A percentile compares a stretch with the other conserved stretches of the same genome.
Evolutionary conservation across 352 stramenopile species (phyloP).

Genomic region (Phytophthora colocasiae): DNA sequence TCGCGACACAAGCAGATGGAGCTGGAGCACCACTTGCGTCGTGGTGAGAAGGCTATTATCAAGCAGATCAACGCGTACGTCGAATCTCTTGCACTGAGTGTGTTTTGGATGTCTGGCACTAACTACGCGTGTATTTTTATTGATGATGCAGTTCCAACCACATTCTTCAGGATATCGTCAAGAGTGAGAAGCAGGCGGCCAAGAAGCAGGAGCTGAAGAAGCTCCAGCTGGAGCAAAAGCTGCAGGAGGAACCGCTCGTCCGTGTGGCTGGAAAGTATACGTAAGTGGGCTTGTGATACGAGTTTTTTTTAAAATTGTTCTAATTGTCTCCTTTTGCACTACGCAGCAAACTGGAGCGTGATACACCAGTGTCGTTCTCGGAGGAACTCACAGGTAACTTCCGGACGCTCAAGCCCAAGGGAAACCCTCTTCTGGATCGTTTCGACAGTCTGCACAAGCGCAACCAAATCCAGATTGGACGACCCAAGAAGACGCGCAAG

Average conservation of each 20-base stretch:
- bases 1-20: constrained; percentile 84
- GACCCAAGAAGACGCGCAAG: constrained; percentile 69
- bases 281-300: constrained; percentile 42
- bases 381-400: constrained; percentile 86
- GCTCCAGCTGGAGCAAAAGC: constrained; percentile 75
- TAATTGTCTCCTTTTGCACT: constrained; percentile 1
- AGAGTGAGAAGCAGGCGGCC: constrained; percentile 65
- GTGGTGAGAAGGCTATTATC: constrained; percentile 75
- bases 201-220: constrained; percentile 85
- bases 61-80: constrained; percentile 91
- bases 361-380: constrained; percentile 75
- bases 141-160: constrained; percentile 52
- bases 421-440: constrained; percentile 78
- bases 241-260: constrained; percentile 75
- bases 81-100: background rate
- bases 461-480: constrained; percentile 84
- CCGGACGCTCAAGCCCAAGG: constrained; percentile 82
- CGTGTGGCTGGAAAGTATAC: constrained; percentile 77
- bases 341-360: constrained; percentile 75
- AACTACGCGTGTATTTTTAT: constrained; percentile 8
- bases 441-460: constrained; percentile 90
- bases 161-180: constrained; percentile 74
- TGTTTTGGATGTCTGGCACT: background rate
- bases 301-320: background rate
- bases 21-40: constrained; percentile 64